Evolutionary conservation across 371 early-diverging fungal genomes (phyloP), one percentile per base, ranked within the genome.

Genomic region (Actinomucor elegans): DNA sequence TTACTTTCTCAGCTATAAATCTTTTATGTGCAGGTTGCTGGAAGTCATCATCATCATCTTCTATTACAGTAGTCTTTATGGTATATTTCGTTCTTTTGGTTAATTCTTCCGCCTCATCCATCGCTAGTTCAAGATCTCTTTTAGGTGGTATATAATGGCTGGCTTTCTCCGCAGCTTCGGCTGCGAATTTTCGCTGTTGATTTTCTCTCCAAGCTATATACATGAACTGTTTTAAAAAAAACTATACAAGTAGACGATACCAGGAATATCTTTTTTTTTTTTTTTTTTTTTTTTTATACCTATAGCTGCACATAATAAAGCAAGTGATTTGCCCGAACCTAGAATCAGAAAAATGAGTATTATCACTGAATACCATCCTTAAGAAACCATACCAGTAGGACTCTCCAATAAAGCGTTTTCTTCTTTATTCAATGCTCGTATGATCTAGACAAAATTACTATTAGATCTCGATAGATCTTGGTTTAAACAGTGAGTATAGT

Each of bases 321-420:
- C 81, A 7, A 83, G 41, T 5, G 81, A 81, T 52, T 83, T 83
- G 12, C 84, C 84, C 7, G 84, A 81, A 3, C 83, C 83, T 83
- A n/a, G 12, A 38, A 11, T 3, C 1, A 12, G 12, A 18, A 7
- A 5, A 10, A 28, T 4, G 12, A 38, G 27, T 4, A 18, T 20
- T 5, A n/a, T n/a, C 4, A 27, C 5, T 15, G 5, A 21, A 27
- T 36, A 23, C 17, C 9, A 8, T 5, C 5, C 1, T 37, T 37
- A 4, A 5, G 0, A 21, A 15, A 26, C 8, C 52, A 20, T 67
- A 77, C 83, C 84, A 32, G 84, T 83, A 8, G 84, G 84, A 38
- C 84, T 83, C 32, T 83, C 84, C 7, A 83, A 48, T 11, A 83
- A 36, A 3, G 84, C 81, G 58, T 83, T 78, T 51, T 83, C 66